Conservation (phyloP, 768 basidiomycete genomes). For the Sistotremastrum niveocremeum region DNA sequence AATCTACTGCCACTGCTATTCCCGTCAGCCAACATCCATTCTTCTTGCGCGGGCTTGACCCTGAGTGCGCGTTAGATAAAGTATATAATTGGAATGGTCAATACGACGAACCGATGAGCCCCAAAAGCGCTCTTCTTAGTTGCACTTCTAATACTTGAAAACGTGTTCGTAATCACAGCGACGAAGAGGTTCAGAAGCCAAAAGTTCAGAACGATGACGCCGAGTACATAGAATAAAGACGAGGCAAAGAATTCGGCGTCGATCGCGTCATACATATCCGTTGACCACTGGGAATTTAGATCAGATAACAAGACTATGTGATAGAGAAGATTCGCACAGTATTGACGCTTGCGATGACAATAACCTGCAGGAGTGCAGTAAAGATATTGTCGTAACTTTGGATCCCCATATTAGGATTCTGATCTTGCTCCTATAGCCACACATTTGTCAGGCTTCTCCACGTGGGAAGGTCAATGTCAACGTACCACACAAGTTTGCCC, state of each 20-base stretch:
- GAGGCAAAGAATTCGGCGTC: constrained; percentile 86
- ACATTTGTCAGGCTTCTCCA: not conserved
- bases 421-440: constrained; percentile 28
- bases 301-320: constrained; percentile 2
- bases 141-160: constrained; percentile 72
- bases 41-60: no score
- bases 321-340: constrained; percentile 14
- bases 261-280: constrained; percentile 79
- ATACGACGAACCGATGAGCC: constrained; percentile 24
- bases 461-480: not conserved
- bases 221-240: constrained; percentile 74
- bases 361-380: constrained; percentile 64
- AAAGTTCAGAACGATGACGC: constrained; percentile 80
- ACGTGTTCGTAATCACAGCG: constrained; percentile 91
- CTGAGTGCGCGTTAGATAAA: no score
- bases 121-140: constrained; percentile 91
- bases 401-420: constrained; percentile 52
- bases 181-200: constrained; percentile 91
- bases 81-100: not conserved
- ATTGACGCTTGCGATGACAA: constrained; percentile 72
- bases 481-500: constrained; percentile 72
- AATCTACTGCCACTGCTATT: no score
- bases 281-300: constrained; percentile 41
- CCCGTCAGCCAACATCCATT: no score
- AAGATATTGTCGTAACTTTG: constrained; percentile 88